A percentile compares a stretch with the other conserved stretches of the same genome.
Evolutionary conservation across 2,329 filamentous ascomycete species (phyloP).

Genomic region (Claviceps sp.): DNA sequence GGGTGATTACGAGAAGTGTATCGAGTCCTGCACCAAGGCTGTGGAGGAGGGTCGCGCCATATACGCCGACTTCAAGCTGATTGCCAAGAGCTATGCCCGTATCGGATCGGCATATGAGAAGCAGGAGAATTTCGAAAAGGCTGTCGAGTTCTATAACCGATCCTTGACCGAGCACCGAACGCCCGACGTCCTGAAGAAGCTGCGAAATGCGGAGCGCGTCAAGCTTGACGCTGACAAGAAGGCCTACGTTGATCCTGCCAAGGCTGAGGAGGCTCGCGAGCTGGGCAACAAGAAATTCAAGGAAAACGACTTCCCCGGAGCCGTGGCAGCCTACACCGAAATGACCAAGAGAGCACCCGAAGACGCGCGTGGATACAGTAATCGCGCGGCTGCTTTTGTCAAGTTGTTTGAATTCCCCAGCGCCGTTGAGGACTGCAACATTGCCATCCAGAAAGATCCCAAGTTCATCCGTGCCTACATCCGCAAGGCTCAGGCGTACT

Average conservation of each 20-base stretch:
- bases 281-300: constrained; percentile 97
- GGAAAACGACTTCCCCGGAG: constrained; percentile 86
- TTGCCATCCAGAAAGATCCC: constrained; percentile 79
- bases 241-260: constrained; percentile 77
- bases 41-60: constrained; percentile 80
- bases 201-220: constrained; percentile 77
- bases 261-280: constrained; percentile 91
- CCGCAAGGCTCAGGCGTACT: constrained; percentile 88
- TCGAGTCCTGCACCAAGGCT: constrained; percentile 78
- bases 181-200: constrained; percentile 83
- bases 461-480: constrained; percentile 94
- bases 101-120: constrained; percentile 94
- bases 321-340: constrained; percentile 86
- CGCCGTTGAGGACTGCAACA: constrained; percentile 83
- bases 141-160: constrained; percentile 82
- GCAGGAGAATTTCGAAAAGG: constrained; percentile 62
- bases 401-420: constrained; percentile 94
- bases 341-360: constrained; percentile 94
- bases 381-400: constrained; percentile 91
- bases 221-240: constrained; percentile 64
- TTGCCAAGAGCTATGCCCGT: constrained; percentile 94
- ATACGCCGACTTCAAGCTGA: constrained; percentile 93
- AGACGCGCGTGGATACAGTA: constrained; percentile 89
- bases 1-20: constrained; percentile 78
- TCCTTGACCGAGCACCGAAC: constrained; percentile 95